Evolutionary conservation across 1,284 basidiomycete genomes (phyloP).

Genomic region (Mycena citricolor): DNA sequence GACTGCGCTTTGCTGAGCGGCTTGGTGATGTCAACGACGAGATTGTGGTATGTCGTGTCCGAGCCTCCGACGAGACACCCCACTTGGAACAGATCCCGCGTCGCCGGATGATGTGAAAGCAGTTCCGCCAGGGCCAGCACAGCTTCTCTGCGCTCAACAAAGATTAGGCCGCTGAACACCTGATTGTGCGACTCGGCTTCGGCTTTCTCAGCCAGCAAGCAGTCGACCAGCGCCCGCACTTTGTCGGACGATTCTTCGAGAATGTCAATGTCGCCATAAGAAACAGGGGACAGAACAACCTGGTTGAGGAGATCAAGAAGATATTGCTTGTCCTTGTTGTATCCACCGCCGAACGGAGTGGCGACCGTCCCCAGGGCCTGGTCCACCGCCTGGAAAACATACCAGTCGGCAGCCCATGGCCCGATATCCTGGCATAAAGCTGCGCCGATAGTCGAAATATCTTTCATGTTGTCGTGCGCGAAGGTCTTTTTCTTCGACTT

Average conservation of each 20-base stretch:
- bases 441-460: slow-evolving; percentile 53
- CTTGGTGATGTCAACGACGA: slow-evolving; percentile 70
- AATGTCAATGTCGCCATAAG: slow-evolving; percentile 51
- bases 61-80: slow-evolving; percentile 67
- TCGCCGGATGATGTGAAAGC: slow-evolving; percentile 56
- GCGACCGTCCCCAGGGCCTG: slow-evolving; percentile 46
- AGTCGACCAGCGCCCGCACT: slow-evolving; percentile 52
- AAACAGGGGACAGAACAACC: slow-evolving; percentile 44
- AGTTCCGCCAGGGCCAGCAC: slow-evolving; percentile 66
- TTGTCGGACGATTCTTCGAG: slow-evolving; percentile 53
- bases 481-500: slow-evolving; percentile 58
- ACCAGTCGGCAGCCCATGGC: slow-evolving; percentile 76
- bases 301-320: slow-evolving; percentile 47
- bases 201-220: slow-evolving; percentile 55
- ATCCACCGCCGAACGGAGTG: too few relatives aligned
- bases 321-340: slow-evolving; percentile 55
- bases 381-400: slow-evolving; percentile 55
- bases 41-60: slow-evolving; percentile 51
- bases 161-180: slow-evolving; percentile 68
- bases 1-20: slow-evolving; percentile 50
- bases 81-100: slow-evolving; percentile 47
- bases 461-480: slow-evolving; percentile 62
- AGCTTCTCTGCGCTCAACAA: slow-evolving; percentile 70
- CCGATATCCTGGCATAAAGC: slow-evolving; percentile 64
- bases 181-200: slow-evolving; percentile 51